These are phyloP conservation scores for Suillus cothurnatus DNA, from an alignment of 768 basidiomycete genomes.

Conservation along the genomic window DNA sequence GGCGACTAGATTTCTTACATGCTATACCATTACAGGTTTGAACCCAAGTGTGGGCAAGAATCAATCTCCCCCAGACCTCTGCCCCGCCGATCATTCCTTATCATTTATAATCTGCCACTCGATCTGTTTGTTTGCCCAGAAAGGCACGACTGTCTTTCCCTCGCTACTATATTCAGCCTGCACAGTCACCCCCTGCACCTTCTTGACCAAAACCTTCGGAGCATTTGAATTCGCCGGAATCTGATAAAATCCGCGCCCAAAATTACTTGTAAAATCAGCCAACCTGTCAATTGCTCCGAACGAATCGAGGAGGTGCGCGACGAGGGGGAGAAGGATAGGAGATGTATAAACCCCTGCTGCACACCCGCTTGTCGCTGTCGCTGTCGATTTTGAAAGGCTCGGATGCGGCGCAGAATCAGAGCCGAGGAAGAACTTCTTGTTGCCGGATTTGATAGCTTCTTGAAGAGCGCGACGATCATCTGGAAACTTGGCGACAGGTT, in stretches of 20 bases:
- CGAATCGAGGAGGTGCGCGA: constrained; percentile 85
- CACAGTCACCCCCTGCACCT: constrained; percentile 41
- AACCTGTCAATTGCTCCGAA: constrained; percentile 85
- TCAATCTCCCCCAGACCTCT: not conserved
- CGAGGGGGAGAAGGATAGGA: constrained; percentile 86
- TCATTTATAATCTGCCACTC: constrained; percentile 61
- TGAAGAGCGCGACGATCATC: constrained; percentile 85
- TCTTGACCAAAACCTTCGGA: constrained; percentile 46
- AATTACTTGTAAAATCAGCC: constrained; percentile 73
- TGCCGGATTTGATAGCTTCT: constrained; percentile 76
- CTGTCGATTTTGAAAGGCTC: constrained; percentile 62
- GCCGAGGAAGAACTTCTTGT: constrained; percentile 51
- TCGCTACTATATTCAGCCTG: constrained; percentile 47
- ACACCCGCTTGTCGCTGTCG: constrained; percentile 72
- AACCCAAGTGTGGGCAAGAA: not conserved
- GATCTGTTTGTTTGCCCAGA: constrained; percentile 84
- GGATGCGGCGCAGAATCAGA: constrained; percentile 97
- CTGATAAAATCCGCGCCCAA: constrained; percentile 84
- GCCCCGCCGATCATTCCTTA: not conserved
- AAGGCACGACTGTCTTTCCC: constrained; percentile 68
- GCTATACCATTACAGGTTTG: not conserved
- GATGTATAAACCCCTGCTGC: constrained; percentile 98
- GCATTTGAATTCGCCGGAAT: constrained; percentile 33
- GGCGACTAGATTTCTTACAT: not conserved
- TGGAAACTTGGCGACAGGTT: constrained; percentile 96